These are phyloP conservation scores for Neurospora sp. DNA, from an alignment of 495 filamentous ascomycete genomes.

Conservation along the genomic window DNA sequence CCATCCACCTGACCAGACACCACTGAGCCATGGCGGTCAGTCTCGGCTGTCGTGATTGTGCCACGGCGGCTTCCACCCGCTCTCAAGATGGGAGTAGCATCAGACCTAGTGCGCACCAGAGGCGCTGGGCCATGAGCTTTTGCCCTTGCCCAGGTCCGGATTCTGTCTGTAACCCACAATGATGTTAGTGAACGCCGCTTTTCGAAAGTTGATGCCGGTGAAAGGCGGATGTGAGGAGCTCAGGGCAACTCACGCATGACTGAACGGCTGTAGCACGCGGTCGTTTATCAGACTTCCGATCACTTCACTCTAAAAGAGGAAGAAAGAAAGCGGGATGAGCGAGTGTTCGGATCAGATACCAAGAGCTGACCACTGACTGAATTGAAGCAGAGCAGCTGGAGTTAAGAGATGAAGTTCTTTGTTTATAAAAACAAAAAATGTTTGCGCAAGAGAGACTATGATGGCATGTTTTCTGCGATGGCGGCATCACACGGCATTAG, in stretches of 20 bases:
- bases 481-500: neutral
- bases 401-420: neutral
- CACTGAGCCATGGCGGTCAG: neutral
- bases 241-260: neutral
- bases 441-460: neutral
- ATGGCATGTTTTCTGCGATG: neutral
- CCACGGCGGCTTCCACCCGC: neutral
- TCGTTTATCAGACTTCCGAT: neutral
- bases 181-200: neutral
- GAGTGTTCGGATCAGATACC: neutral
- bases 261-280: neutral
- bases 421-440: neutral
- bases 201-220: neutral
- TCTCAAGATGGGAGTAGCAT: neutral
- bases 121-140: constrained; percentile 4
- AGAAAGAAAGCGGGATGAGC: neutral
- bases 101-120: neutral
- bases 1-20: neutral
- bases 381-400: neutral
- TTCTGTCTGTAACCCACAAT: neutral
- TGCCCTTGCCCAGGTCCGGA: constrained; percentile 2
- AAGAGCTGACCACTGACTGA: neutral
- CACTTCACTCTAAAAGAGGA: neutral
- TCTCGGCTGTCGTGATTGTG: neutral
- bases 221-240: neutral